Evolutionary conservation across 1,284 basidiomycete species (phyloP).

Genomic region (Kalmanozyma brasiliensis): DNA sequence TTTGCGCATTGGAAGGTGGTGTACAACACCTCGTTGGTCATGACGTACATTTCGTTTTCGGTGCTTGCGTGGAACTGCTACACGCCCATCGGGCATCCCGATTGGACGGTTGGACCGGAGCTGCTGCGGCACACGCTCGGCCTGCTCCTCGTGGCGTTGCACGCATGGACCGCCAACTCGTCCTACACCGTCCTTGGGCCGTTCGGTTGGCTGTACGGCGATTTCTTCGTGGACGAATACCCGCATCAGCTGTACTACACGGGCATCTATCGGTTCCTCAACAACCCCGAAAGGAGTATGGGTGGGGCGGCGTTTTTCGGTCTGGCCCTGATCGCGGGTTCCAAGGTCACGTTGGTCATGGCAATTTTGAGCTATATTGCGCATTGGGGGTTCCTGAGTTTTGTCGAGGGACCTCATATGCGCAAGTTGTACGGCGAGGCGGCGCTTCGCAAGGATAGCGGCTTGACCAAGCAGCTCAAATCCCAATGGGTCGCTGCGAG

Average conservation of each 20-base stretch:
- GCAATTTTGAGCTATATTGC: slow-evolving; percentile 82
- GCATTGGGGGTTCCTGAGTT: slow-evolving; percentile 69
- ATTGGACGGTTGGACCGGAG: slow-evolving; percentile 90
- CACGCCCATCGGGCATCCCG: slow-evolving; percentile 47
- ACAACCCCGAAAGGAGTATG: slow-evolving; percentile 90
- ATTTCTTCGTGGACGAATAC: slow-evolving; percentile 94
- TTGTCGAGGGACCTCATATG: slow-evolving; percentile 84
- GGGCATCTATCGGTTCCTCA: slow-evolving; percentile 90
- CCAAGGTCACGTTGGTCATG: slow-evolving; percentile 83
- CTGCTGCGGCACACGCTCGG: slow-evolving; percentile 77
- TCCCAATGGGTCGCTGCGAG: slow-evolving; percentile 78
- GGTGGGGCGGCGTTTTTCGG: slow-evolving; percentile 96
- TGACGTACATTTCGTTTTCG: slow-evolving; percentile 78
- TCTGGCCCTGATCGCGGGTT: slow-evolving; percentile 86
- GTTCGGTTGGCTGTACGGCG: slow-evolving; percentile 69
- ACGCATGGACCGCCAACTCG: slow-evolving; percentile 89
- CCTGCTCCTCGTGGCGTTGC: slow-evolving; percentile 79
- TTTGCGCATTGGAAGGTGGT: slow-evolving; percentile 93
- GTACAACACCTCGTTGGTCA: slow-evolving; percentile 91
- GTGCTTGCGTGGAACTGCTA: slow-evolving; percentile 61
- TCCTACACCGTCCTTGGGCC: slow-evolving; percentile 89
- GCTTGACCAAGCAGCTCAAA: slow-evolving; percentile 95
- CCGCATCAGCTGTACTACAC: slow-evolving; percentile 91
- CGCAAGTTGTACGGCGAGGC: slow-evolving; percentile 87
- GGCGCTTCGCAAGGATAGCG: slow-evolving; percentile 89